Base-by-base conservation (phyloP, 208 protist genomes). In the Strigomonas culicis region DNA sequence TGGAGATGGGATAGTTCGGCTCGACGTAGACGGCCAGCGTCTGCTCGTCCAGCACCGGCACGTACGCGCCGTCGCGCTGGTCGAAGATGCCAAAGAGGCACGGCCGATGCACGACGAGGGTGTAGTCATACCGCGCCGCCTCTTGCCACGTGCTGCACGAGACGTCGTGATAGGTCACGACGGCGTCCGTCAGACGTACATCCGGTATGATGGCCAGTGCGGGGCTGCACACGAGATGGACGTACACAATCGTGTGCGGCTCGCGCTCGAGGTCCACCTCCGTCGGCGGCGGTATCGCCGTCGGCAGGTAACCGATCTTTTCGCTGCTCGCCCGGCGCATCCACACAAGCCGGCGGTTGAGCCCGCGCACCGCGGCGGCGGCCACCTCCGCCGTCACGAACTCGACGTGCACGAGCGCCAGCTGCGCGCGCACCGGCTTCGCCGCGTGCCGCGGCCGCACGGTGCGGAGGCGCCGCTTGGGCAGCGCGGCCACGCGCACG, bases 1-100 rank as follows among this genome's bases (percentile, higher is more conserved):
- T n/a, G n/a, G n/a, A n/a, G n/a, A n/a, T n/a, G n/a, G n/a, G n/a
- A n/a, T n/a, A n/a, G n/a, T n/a, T n/a, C 65, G 74, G 82, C 32
- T 85, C 77, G 1, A 90, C 63, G 34, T 79, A 79, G 62, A 86
- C 83, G 25, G 79, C 77, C 27, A 90, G 68, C 19, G 83, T 75
- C 52, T 79, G 75, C 43, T 71, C 60, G 27, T 79, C 75, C 65
- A 17, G 10, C 41, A 8, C 10, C 7, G 1, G 15, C 53, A 22
- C 46, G 19, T 19, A 67, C 13, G 63, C 15, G 47, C 28, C 15
- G 10, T 46, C 61, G 53, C 68, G 58, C 34, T 67, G 22, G 50
- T 27, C 34, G 41, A 63, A 24, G 34, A 43, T 25, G 66, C 66
- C 25, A n/a, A 24, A 19, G 32, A 30, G 4, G 43, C 59, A 47